Evolutionary conservation across 495 filamentous ascomycete genomes (phyloP), one percentile per base, ranked within the genome.

Genomic region (Neurospora pannonica): DNA sequence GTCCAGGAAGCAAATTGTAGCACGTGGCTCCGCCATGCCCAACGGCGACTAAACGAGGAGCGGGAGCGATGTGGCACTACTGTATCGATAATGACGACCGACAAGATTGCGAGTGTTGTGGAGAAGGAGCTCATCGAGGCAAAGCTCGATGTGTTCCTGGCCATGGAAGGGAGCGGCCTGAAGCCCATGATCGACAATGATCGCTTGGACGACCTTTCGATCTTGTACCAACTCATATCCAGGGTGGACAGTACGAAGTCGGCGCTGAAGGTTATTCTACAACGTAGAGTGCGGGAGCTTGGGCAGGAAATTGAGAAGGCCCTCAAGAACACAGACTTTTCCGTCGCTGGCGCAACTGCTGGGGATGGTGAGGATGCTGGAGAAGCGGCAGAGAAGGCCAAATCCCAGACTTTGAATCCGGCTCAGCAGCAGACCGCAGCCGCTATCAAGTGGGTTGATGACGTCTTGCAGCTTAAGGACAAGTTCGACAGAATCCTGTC

Each of bases 381-480:
- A 39, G 84, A 81, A 4, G 88, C 87, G 40, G 82, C 84, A 21
- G 87, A 87, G 46, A 86, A 84, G 74, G n/a, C 81, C 11, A 85
- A 85, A 48, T 48, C 82, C 1, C 84, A 83, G 72, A 39, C 81
- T 1, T 75, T 85, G 13, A 84, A 78, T 72, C 82, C 85, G 24
- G 79, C 86, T 0, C 85, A 86, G n/a, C 86, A 87, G 73, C 81
- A 83, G 76, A 98, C 97, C 2, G 85, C 87, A 5, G 90, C 93
- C 1, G 97, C 96, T 0, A 94, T 98, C 78, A 92, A 92, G 76
- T 99, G 96, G 96, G 97, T 99, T 4, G 92, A 97, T 76, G 94
- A 96, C 71, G 92, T 98, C 1, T 84, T 99, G 28, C 80, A 81
- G 15, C 85, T 99, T 6, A 98, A 98, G 79, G 90, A 91, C 76